Conservation (phyloP, 1,139 yeast species). For the Pichia sp. region DNA sequence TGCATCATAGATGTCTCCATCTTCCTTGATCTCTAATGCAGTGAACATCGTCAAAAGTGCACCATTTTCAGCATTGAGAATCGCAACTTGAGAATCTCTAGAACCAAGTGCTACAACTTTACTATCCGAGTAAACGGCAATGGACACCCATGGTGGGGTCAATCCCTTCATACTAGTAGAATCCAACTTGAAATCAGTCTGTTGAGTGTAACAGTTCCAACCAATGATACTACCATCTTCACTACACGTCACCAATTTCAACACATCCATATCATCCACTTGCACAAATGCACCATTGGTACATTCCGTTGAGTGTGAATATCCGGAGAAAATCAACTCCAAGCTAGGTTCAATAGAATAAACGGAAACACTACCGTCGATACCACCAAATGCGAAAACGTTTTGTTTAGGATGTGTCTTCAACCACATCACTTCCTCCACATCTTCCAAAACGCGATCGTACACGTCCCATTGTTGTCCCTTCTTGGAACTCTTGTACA, state of each 20-base stretch:
- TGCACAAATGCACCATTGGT: constrained; percentile 70
- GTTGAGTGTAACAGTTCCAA: constrained; percentile 85
- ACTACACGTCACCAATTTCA: constrained; percentile 69
- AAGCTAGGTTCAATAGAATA: constrained; percentile 65
- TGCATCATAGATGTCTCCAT: constrained; percentile 60
- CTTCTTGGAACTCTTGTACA: constrained; percentile 62
- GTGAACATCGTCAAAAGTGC: constrained; percentile 57
- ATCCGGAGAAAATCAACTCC: constrained; percentile 72
- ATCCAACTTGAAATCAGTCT: constrained; percentile 56
- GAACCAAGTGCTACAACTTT: constrained; percentile 64
- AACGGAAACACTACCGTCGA: constrained; percentile 93
- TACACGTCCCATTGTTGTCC: constrained; percentile 73
- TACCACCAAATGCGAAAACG: constrained; percentile 88
- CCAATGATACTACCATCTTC: constrained; percentile 82
- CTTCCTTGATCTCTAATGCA: constrained; percentile 57
- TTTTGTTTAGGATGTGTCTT: constrained; percentile 69
- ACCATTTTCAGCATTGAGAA: constrained; percentile 70
- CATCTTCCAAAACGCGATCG: constrained; percentile 70
- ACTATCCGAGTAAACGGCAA: constrained; percentile 38
- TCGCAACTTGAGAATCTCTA: constrained; percentile 75
- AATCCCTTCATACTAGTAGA: constrained; percentile 58
- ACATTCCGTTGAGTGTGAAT: constrained; percentile 72
- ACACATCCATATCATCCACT: constrained; percentile 51
- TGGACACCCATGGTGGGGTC: constrained; percentile 83
- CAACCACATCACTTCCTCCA: constrained; percentile 79